Conservation (phyloP, 2,329 filamentous ascomycete species). For the Plenodomus tracheiphilus region DNA sequence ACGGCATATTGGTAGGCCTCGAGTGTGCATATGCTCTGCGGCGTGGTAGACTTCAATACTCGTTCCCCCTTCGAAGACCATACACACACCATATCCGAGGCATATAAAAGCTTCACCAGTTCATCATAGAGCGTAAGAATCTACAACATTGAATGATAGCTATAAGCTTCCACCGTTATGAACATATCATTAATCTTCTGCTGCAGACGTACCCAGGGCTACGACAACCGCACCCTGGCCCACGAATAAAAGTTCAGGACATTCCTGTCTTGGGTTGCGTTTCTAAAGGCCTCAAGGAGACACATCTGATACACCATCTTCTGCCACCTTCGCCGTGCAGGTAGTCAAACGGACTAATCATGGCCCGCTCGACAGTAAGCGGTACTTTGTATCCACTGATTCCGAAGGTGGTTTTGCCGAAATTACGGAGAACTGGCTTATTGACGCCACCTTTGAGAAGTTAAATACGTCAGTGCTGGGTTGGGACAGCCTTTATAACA, state of each 20-base stretch:
- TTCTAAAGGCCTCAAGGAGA: slow-evolving; percentile 17
- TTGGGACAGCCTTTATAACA: neutral
- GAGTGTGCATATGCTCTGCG: neutral
- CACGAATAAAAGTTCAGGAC: slow-evolving; percentile 28
- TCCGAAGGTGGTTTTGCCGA: slow-evolving; percentile 35
- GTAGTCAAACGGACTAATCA: slow-evolving; percentile 53
- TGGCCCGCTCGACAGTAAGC: slow-evolving; percentile 49
- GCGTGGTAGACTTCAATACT: neutral
- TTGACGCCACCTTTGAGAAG: slow-evolving; percentile 51
- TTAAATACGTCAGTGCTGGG: slow-evolving; percentile 44
- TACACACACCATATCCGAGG: neutral
- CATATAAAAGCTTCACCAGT: neutral
- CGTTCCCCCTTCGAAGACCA: neutral
- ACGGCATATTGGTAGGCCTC: slow-evolving; percentile 1
- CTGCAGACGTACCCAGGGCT: slow-evolving; percentile 13
- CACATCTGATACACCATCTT: neutral
- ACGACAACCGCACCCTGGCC: slow-evolving; percentile 12
- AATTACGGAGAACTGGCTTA: slow-evolving; percentile 43
- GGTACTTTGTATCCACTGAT: slow-evolving; percentile 44
- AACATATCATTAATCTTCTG: slow-evolving; percentile 28
- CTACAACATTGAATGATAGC: neutral
- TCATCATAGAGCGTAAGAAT: neutral
- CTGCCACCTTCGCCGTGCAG: slow-evolving; percentile 41
- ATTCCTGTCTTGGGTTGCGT: slow-evolving; percentile 39
- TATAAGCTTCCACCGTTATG: neutral